Conservation (phyloP, 345 rosid genomes). For the Gossypium arboreum region DNA sequence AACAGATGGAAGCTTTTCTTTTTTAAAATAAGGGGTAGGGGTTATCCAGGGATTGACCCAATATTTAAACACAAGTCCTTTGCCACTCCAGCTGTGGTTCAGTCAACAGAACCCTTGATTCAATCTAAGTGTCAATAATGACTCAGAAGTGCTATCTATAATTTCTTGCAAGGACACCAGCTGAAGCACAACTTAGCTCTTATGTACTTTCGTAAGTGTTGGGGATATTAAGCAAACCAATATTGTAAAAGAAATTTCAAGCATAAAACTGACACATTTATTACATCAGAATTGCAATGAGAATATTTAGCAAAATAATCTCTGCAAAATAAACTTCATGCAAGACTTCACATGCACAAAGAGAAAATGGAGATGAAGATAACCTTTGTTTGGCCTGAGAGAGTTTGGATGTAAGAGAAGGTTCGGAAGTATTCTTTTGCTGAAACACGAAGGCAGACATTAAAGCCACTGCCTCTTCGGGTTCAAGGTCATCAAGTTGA, state of each 20-base stretch:
- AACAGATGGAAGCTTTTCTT: not conserved
- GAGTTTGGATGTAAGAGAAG: slow-evolving; percentile 77
- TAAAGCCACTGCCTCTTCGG: slow-evolving; percentile 97
- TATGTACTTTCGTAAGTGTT: not conserved
- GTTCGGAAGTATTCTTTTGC: slow-evolving; percentile 83
- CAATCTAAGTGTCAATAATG: not conserved
- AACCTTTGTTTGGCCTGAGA: slow-evolving; percentile 73
- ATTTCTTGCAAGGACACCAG: not conserved
- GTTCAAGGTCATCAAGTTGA: slow-evolving; percentile 85
- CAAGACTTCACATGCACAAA: not conserved
- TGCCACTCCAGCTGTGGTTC: too few species aligned
- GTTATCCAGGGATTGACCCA: too few species aligned
- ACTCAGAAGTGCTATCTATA: not conserved
- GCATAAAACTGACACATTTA: not conserved
- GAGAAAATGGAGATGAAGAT: not conserved
- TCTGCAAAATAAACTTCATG: not conserved
- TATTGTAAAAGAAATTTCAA: not conserved
- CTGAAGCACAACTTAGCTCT: slow-evolving; percentile 3
- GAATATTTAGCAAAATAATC: slow-evolving; percentile 1
- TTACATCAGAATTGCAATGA: not conserved
- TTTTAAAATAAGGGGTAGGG: too few species aligned
- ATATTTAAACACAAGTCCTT: too few species aligned
- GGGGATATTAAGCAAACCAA: not conserved
- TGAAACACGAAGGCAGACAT: slow-evolving; percentile 99
- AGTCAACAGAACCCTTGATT: not conserved